Conservation (phyloP, 2,329 filamentous ascomycete species). For the Periglandula ipomoeae region DNA sequence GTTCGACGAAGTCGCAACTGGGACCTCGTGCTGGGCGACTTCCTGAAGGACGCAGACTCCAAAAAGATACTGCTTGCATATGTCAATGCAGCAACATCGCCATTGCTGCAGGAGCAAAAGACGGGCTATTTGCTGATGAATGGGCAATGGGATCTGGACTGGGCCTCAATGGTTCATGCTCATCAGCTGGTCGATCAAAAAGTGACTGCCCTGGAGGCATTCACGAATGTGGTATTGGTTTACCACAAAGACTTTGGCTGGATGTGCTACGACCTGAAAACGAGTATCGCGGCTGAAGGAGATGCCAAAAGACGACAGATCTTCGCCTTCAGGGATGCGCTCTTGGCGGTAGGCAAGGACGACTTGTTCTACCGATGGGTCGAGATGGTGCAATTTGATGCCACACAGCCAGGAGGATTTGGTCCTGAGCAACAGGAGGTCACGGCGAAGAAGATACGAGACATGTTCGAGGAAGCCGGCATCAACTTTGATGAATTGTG, state of each 20-base stretch:
- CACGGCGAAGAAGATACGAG: conserved; percentile 64
- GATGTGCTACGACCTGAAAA: conserved; percentile 49
- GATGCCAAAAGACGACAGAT: conserved; percentile 65
- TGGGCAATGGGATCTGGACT: conserved; percentile 80
- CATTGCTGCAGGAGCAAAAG: conserved; percentile 60
- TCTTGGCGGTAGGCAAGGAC: conserved; percentile 73
- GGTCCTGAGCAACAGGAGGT: conserved; percentile 62
- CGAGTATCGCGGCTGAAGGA: conserved; percentile 41
- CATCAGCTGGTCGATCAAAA: conserved; percentile 60
- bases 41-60: conserved; percentile 41
- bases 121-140: conserved; percentile 85
- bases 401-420: conserved; percentile 69
- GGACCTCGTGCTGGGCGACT: conserved; percentile 50
- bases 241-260: conserved; percentile 61
- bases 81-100: conserved; percentile 60
- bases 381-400: conserved; percentile 83
- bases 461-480: conserved; percentile 63
- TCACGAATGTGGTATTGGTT: conserved; percentile 62
- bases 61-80: conserved; percentile 51
- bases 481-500: conserved; percentile 80
- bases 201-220: conserved; percentile 51
- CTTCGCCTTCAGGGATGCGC: conserved; percentile 67
- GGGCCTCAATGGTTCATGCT: conserved; percentile 67
- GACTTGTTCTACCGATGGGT: conserved; percentile 88
- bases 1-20: conserved; percentile 69